A percentile compares a stretch with the other conserved stretches of the same genome.
Conservation (phyloP, 495 filamentous ascomycete species). For the Penicillium canariense region DNA sequence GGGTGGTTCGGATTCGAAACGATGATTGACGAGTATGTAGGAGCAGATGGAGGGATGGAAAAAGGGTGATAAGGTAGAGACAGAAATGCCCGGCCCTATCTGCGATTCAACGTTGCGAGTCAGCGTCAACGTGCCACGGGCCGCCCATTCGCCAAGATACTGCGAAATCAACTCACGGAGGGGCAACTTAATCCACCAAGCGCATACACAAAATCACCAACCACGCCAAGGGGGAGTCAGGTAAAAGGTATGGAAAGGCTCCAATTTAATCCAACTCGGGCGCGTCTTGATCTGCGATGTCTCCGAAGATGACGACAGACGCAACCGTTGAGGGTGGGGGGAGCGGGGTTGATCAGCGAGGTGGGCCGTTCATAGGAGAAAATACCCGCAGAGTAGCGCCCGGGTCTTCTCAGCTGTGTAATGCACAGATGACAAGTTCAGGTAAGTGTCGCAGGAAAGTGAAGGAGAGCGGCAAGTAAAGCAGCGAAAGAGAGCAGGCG, state of each 20-base stretch:
- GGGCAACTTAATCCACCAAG: background rate
- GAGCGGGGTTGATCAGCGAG: conserved; percentile 17
- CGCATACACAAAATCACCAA: background rate
- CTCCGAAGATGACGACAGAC: conserved; percentile 18
- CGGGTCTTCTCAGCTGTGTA: background rate
- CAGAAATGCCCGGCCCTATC: background rate
- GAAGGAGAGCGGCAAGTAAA: too few species aligned
- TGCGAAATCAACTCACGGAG: conserved; percentile 10
- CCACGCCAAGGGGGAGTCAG: background rate
- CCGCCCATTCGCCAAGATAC: conserved; percentile 16
- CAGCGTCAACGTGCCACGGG: conserved; percentile 6
- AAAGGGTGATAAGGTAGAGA: background rate
- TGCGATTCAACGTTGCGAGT: conserved; percentile 10
- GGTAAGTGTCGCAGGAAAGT: too few species aligned
- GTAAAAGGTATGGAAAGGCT: conserved; percentile 7
- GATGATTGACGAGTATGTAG: background rate
- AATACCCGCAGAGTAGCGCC: background rate
- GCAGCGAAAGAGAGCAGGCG: too few species aligned
- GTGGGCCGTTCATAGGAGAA: background rate
- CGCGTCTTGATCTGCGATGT: conserved; percentile 2
- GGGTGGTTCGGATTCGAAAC: background rate
- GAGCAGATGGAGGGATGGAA: background rate
- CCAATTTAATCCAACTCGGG: conserved; percentile 10
- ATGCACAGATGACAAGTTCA: background rate
- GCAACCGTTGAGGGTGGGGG: conserved; percentile 8